Percentiles rank a stretch among this genome's conserved stretches.
These are phyloP conservation scores for Cystofilobasidium bisporidii DNA, from an alignment of 768 basidiomycete species.

Conservation along the genomic window DNA sequence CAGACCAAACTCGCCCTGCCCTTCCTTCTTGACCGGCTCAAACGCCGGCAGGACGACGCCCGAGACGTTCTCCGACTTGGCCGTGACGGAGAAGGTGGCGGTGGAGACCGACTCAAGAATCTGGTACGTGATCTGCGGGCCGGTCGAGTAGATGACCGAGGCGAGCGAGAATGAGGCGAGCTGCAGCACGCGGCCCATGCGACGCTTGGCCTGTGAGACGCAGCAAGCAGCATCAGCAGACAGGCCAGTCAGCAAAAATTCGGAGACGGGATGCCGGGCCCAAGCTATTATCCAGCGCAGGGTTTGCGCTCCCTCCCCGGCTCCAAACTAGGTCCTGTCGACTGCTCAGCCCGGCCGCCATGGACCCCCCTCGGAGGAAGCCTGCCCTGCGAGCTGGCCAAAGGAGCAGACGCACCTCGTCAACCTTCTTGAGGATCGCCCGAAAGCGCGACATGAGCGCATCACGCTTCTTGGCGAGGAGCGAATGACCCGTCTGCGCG, in stretches of 20 bases:
- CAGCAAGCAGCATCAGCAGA: too few relatives aligned
- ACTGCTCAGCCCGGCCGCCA: too few relatives aligned
- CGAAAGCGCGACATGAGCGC: constrained; percentile 90
- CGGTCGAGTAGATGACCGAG: constrained; percentile 92
- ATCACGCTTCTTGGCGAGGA: constrained; percentile 96
- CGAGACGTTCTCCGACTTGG: constrained; percentile 95
- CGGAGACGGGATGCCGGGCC: too few relatives aligned
- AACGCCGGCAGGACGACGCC: constrained; percentile 94
- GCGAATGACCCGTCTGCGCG: constrained; percentile 86
- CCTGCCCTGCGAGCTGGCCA: too few relatives aligned
- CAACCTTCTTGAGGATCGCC: constrained; percentile 89
- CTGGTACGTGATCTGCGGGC: constrained; percentile 80
- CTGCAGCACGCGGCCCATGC: constrained; percentile 99
- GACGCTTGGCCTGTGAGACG: constrained; percentile 84
- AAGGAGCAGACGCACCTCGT: constrained; percentile 70
- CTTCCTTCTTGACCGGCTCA: constrained; percentile 63
- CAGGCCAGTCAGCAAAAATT: too few relatives aligned
- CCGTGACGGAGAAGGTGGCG: constrained; percentile 84
- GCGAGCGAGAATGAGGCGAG: constrained; percentile 97
- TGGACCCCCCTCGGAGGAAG: too few relatives aligned
- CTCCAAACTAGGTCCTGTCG: too few relatives aligned
- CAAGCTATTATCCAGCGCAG: not conserved
- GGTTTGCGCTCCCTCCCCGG: too few relatives aligned
- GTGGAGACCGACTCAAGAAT: constrained; percentile 90
- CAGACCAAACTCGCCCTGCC: constrained; percentile 74